Evolutionary conservation across 148 eudicot genomes (phyloP).

Genomic region (Silene uniflora): DNA sequence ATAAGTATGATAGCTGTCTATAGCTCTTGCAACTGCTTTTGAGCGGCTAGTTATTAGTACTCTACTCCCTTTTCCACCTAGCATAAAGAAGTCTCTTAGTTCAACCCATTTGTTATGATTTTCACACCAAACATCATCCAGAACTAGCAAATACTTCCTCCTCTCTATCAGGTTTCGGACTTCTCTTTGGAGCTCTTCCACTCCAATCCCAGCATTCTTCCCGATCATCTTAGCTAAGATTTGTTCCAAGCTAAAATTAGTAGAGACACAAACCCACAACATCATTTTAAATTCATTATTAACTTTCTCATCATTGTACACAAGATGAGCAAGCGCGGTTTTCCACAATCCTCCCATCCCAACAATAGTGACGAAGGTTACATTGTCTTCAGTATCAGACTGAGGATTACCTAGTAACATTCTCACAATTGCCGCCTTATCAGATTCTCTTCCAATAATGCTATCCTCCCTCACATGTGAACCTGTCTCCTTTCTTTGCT

Average conservation of each 20-base stretch:
- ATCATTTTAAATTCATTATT: not conserved
- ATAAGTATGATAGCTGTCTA: not conserved
- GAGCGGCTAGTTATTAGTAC: slow-evolving; percentile 15
- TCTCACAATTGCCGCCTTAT: not conserved
- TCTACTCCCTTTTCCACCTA: slow-evolving; percentile 18
- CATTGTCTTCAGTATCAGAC: not conserved
- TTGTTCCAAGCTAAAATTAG: slow-evolving; percentile 9
- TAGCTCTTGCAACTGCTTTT: slow-evolving; percentile 12
- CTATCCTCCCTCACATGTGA: slow-evolving; percentile 2
- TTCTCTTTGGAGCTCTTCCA: slow-evolving; percentile 17
- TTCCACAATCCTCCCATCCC: slow-evolving; percentile 25
- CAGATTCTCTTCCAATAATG: slow-evolving; percentile 20
- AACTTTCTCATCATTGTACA: slow-evolving; percentile 15
- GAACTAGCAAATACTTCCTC: slow-evolving; percentile 21
- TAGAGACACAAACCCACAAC: slow-evolving; percentile 26
- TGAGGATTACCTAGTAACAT: not conserved
- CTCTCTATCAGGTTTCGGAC: slow-evolving; percentile 7
- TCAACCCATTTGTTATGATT: slow-evolving; percentile 14
- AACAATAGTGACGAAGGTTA: slow-evolving; percentile 17
- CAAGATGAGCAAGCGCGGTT: slow-evolving; percentile 25
- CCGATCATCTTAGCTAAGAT: slow-evolving; percentile 16
- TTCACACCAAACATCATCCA: slow-evolving; percentile 27
- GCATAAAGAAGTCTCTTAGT: not conserved
- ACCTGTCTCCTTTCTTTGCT: slow-evolving; percentile 1
- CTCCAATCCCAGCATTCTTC: not conserved